Base-by-base conservation (phyloP, 176 grass and related monocot species). In the Phoenix roebelenii region DNA sequence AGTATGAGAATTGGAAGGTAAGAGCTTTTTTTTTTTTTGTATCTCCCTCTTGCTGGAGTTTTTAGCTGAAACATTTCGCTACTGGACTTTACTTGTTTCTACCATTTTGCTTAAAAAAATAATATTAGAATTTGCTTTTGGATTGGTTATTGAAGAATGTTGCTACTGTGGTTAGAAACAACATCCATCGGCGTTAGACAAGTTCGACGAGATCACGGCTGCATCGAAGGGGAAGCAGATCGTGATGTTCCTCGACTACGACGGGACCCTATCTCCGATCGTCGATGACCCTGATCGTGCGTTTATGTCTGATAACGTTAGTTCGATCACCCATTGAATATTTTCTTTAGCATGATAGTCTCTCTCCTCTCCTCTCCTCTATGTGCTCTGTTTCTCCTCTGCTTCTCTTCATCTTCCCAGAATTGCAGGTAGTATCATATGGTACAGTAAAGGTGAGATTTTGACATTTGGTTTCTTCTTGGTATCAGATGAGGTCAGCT, bases 191-290 rank as follows among this genome's bases (percentile, higher is more conserved):
- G 88, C 88, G 64, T 79, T 92, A 69, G 54, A 25, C 1, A 68
- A 50, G 28, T 83, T 92, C 76, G 72, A 81, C 22, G 76, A 70
- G 49, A 44, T 87, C 50, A 73, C 66, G 32, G 76, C 72, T 39
- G 57, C 80, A 22, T 81, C 83, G 16, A 51, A 71, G 25, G 88
- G 73, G 54, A 92, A 87, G 64, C 66, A 66, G 64, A 66, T 86
- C 22, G 88, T 70, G 3, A 63, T 92, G 70, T 92, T 92, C 77
- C 80, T 92, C 20, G 88, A 92, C 73, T 92, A 92, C 71, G 88
- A 92, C 52, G 88, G 88, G 55, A 92, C 88, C 26, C 71, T 92
- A 22, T 92, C 88, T 1, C 88, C 83, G 1, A 92, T 92, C 68
- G 88, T 92, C 1, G 88, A 92, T 61, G 77, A 92, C 71, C 88